Base-by-base conservation (phyloP, 2,329 filamentous ascomycete genomes). In the Thielaviopsis musarum region DNA sequence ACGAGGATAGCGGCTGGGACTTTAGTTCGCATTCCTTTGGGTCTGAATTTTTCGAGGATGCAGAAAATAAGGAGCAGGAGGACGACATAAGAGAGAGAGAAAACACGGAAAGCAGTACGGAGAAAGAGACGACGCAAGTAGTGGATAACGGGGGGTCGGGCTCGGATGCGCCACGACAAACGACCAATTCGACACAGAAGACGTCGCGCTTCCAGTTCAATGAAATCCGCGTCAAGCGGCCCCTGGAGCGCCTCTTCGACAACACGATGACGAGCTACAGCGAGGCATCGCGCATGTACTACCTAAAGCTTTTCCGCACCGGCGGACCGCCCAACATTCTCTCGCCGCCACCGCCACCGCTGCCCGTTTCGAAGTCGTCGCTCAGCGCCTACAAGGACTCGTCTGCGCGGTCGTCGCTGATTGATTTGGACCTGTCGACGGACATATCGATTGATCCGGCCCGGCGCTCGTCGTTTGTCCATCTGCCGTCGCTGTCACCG, bases 241-340 rank as follows among this genome's bases (percentile, higher is more conserved):
- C 82, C 0, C 69, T 85, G 3, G 81, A 84, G 64, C 84, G 83
- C 63, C 72, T 85, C 0, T 85, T 85, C 65, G 82, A 85, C 61
- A 81, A 84, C 66, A 84, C 82, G 0, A 77, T 82, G 38, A 80
- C 80, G 1, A 82, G 76, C 62, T 85, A 85, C 63, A 76, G 82
- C 24, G 81, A 84, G 61, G 84, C 84, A 63, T 81, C 80, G 19
- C 73, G 78, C 30, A 73, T 73, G 49, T 83, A 84, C 65, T 85
- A 85, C 64, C 51, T 62, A 2, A 54, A 48, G 21, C 22, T 61
- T n/a, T 58, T 52, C 28, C 49, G 41, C 28, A 51, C 53, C 5
- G 78, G 79, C 19, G 72, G 70, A 38, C 69, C 69, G 0, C 48
- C 34, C 10, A 58, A 58, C 13, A 61, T 58, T 5, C 71, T 75